A percentile compares a stretch with the other conserved stretches of the same genome.
Evolutionary conservation across 2,329 filamentous ascomycete species (phyloP).

Genomic region (Ophiostoma sp.): DNA sequence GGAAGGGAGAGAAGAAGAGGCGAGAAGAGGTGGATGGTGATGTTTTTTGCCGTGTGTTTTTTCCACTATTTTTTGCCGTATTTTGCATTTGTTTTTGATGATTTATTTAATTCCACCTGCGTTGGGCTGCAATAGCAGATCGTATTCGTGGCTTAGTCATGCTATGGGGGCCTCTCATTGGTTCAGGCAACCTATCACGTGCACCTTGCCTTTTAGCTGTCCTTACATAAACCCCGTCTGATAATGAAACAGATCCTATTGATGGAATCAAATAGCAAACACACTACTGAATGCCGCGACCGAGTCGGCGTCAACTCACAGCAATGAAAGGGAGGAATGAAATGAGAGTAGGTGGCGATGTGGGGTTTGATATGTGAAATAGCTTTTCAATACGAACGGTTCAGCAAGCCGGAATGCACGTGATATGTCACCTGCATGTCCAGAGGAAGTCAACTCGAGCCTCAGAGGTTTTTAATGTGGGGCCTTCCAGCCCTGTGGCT

Average conservation of each 20-base stretch:
- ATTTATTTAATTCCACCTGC: constrained; percentile 13
- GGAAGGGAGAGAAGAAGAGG: constrained; percentile 22
- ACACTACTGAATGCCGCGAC: background rate
- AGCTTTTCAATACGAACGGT: too few relatives aligned
- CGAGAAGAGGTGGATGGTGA: constrained; percentile 28
- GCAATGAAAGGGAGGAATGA: constrained; percentile 4
- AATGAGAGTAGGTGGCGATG: background rate
- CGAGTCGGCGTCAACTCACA: background rate
- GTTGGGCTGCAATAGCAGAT: background rate
- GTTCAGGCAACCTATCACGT: background rate
- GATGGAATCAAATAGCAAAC: background rate
- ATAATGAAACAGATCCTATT: background rate
- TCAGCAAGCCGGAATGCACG: background rate
- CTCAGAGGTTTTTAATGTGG: background rate
- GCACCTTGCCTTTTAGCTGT: background rate
- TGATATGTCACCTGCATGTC: background rate
- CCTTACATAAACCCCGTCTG: too few relatives aligned
- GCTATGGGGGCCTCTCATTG: background rate
- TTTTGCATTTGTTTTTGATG: constrained; percentile 23
- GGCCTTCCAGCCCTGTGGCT: background rate
- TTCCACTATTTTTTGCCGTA: constrained; percentile 27
- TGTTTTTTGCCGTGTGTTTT: constrained; percentile 25
- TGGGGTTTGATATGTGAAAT: background rate
- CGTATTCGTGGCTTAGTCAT: constrained; percentile 2
- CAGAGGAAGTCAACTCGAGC: background rate